Evolutionary conservation across 164 flowering plant genomes (phyloP).

Genomic region (Magnolia changhungtana): DNA sequence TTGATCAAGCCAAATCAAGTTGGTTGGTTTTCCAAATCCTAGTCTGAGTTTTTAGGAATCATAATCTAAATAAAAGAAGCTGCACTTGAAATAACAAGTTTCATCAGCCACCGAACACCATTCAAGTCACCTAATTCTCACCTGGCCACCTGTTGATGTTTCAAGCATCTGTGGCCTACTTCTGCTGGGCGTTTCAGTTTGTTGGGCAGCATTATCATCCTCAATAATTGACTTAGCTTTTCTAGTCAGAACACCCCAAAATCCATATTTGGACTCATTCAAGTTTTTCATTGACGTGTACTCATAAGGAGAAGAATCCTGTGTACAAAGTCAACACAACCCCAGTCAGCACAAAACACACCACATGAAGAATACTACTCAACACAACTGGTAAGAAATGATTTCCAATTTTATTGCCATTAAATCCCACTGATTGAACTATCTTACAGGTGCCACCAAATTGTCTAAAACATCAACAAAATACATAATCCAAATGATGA

Average conservation of each 20-base stretch:
- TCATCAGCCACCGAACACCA: neutral
- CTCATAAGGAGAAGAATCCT: conserved; percentile 51
- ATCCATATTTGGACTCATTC: conserved; percentile 58
- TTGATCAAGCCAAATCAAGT: neutral
- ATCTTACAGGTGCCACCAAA: neutral
- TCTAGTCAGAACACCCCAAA: conserved; percentile 85
- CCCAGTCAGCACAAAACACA: conserved; percentile 4
- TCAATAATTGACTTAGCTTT: conserved; percentile 90
- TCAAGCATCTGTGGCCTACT: conserved; percentile 25
- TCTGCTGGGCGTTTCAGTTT: conserved; percentile 29
- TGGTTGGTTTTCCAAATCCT: neutral
- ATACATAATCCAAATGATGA: too few relatives aligned
- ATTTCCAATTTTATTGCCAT: too few relatives aligned
- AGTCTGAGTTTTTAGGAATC: neutral
- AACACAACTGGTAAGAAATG: too few relatives aligned
- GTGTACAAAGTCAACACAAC: conserved; percentile 16
- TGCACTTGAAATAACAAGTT: neutral
- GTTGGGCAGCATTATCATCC: conserved; percentile 47
- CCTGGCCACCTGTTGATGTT: conserved; percentile 38
- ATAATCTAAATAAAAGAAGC: neutral
- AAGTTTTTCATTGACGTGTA: conserved; percentile 43
- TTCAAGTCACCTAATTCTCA: conserved; percentile 18
- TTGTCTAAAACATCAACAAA: neutral
- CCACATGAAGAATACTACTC: neutral
- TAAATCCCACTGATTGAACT: neutral